These are phyloP conservation scores for Tricholomella constricta DNA, from an alignment of 768 basidiomycete species.

Conservation along the genomic window DNA sequence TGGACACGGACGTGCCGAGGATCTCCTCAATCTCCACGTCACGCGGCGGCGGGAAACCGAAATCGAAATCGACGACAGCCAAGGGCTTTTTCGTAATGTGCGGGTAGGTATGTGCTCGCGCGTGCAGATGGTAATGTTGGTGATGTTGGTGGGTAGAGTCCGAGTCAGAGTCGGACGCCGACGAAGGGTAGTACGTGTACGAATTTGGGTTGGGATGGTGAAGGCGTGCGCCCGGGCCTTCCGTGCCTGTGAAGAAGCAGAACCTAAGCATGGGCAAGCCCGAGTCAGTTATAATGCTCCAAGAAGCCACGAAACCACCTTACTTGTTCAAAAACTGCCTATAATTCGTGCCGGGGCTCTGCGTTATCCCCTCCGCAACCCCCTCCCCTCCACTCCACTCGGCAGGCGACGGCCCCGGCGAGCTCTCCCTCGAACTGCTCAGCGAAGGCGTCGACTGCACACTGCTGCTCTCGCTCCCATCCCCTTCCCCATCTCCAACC, in stretches of 20 bases:
- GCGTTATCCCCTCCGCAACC: background rate
- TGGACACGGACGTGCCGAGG: too few relatives aligned
- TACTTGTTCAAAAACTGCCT: slow-evolving; percentile 4
- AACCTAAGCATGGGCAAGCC: slow-evolving; percentile 46
- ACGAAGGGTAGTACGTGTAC: background rate
- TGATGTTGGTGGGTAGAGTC: slow-evolving; percentile 13
- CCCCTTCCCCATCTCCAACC: background rate
- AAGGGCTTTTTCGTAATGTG: slow-evolving; percentile 41
- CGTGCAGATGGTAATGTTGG: background rate
- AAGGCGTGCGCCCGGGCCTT: slow-evolving; percentile 11
- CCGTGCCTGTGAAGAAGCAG: slow-evolving; percentile 78
- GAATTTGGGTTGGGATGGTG: slow-evolving; percentile 1
- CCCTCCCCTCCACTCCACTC: background rate
- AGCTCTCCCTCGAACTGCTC: slow-evolving; percentile 40
- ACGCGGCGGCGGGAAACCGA: background rate
- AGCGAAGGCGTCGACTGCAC: slow-evolving; percentile 51
- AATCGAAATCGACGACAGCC: too few relatives aligned
- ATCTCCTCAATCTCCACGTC: background rate
- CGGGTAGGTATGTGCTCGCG: background rate
- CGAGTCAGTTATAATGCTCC: background rate
- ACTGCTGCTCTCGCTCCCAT: slow-evolving; percentile 28
- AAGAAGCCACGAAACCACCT: background rate
- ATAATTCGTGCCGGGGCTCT: background rate
- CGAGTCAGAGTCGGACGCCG: too few relatives aligned
- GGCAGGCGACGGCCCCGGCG: background rate